Conservation (phyloP, 2,329 filamentous ascomycete genomes). For the Apiospora saccharicola region DNA sequence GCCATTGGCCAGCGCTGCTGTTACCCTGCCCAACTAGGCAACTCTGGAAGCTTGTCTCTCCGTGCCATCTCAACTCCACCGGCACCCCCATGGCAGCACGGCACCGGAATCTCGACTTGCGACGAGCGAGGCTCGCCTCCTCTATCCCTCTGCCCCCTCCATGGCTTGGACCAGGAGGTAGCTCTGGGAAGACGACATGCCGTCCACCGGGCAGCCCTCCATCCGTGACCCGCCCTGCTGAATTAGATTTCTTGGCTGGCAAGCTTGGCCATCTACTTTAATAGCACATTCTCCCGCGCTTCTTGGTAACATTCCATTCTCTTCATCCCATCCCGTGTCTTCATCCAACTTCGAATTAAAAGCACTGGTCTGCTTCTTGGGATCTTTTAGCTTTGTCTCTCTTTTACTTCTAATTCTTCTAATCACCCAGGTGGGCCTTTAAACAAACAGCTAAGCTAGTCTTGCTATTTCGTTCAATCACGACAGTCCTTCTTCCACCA, state of each 20-base stretch:
- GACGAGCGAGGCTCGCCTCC: constrained; percentile 11
- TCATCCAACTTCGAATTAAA: constrained; percentile 44
- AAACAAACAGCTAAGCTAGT: constrained; percentile 50
- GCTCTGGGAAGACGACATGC: constrained; percentile 34
- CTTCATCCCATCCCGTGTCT: constrained; percentile 42
- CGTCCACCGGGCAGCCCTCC: constrained; percentile 39
- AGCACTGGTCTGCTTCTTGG: constrained; percentile 60
- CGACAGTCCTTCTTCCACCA: constrained; percentile 28
- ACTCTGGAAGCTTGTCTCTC: constrained; percentile 10
- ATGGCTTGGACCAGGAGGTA: constrained; percentile 24
- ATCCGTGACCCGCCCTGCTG: constrained; percentile 40
- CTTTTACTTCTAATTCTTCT: constrained; percentile 45
- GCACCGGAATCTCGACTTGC: constrained; percentile 21
- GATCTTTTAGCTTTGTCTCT: constrained; percentile 44
- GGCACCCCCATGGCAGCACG: constrained; percentile 12
- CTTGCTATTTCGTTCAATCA: constrained; percentile 40
- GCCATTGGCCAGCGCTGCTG: constrained; percentile 4
- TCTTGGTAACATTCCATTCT: constrained; percentile 38
- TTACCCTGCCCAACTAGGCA: background rate
- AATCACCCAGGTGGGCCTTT: constrained; percentile 35
- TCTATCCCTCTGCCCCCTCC: too few species aligned
- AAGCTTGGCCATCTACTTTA: constrained; percentile 32
- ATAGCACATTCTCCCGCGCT: constrained; percentile 40
- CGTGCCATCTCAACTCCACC: constrained; percentile 1
- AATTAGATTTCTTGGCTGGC: constrained; percentile 30